Evolutionary conservation across 108 stramenopile species (phyloP).

Genomic region (Bacterosira constricta): DNA sequence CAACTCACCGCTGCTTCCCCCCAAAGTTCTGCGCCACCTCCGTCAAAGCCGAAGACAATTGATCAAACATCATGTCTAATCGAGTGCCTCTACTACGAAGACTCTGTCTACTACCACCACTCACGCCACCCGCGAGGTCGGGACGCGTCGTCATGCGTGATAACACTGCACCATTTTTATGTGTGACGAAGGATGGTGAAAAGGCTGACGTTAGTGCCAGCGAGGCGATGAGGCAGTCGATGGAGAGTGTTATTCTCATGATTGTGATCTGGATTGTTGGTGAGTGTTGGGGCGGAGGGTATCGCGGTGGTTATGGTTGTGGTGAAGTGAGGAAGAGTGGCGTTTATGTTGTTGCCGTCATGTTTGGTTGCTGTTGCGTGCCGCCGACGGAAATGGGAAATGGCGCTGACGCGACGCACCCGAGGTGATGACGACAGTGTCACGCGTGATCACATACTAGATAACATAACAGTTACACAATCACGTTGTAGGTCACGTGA

Average conservation of each 20-base stretch:
- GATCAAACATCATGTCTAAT: constrained; percentile 89
- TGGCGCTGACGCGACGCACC: too few relatives aligned
- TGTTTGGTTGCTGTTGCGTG: too few relatives aligned
- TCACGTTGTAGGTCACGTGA: too few relatives aligned
- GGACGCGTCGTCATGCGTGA: background rate
- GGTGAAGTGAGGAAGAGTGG: too few relatives aligned
- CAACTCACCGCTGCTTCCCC: constrained; percentile 61
- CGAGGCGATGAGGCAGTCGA: constrained; percentile 5
- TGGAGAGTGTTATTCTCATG: constrained; percentile 6
- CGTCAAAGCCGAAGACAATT: constrained; percentile 74
- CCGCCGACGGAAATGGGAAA: too few relatives aligned
- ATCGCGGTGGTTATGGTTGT: too few relatives aligned
- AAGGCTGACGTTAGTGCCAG: constrained; percentile 19
- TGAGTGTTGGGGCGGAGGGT: too few relatives aligned
- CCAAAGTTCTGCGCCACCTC: constrained; percentile 73
- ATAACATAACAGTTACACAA: too few relatives aligned
- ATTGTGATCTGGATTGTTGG: too few relatives aligned
- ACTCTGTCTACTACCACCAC: background rate
- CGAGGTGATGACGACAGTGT: too few relatives aligned
- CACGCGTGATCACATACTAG: too few relatives aligned
- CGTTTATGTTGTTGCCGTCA: too few relatives aligned
- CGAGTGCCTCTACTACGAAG: constrained; percentile 4
- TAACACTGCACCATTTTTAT: background rate
- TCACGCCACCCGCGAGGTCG: background rate
- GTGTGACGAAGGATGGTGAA: constrained; percentile 2